Evolutionary conservation across 2,329 filamentous ascomycete species (phyloP), one percentile per base, ranked within the genome.

Genomic region (Dendryphion nanum): DNA sequence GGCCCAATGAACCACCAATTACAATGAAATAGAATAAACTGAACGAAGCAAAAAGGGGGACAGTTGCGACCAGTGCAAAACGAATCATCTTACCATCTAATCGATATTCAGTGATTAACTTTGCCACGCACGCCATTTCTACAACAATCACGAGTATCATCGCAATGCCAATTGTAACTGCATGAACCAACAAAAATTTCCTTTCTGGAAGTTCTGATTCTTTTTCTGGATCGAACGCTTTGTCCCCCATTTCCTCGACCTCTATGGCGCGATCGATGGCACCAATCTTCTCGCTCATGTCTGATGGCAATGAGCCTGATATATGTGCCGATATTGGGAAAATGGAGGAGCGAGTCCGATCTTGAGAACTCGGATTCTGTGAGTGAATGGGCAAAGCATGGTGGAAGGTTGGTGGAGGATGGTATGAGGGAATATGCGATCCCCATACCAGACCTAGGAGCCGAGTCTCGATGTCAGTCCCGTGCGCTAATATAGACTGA

Each of bases 401-500:
- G n/a, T 45, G 47, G 30, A 45, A 38, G 14, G 37, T 20, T 10
- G 41, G 24, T 3, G 38, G 24, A 3, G 43, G 33, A 28, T 45
- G 43, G 30, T 50, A 39, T 5, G 44, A 35, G 6, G 53, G 48
- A 17, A 55, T 50, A 12, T 51, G 47, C 13, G 50, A 48, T 5
- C 49, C 54, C 54, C 50, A 55, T n/a, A 57, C 49, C 12, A 55
- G 36, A 6, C 49, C 47, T 24, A 55, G 42, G 23, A 90, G 72
- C 63, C 89, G 83, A 2, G 77, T 77, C 65, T 90, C 85, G 43
- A 90, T 88, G 17, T 76, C 74, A 57, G 82, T 82, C 32, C 84
- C 86, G 39, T 85, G 74, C 40, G 77, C 69, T 6, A 89, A 73
- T 6, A 90, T 71, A 53, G 88, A 82, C 35, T 83, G 70, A 2